These are phyloP conservation scores for Aspergillus ibericus DNA, from an alignment of 2,329 filamentous ascomycete species.

Conservation along the genomic window DNA sequence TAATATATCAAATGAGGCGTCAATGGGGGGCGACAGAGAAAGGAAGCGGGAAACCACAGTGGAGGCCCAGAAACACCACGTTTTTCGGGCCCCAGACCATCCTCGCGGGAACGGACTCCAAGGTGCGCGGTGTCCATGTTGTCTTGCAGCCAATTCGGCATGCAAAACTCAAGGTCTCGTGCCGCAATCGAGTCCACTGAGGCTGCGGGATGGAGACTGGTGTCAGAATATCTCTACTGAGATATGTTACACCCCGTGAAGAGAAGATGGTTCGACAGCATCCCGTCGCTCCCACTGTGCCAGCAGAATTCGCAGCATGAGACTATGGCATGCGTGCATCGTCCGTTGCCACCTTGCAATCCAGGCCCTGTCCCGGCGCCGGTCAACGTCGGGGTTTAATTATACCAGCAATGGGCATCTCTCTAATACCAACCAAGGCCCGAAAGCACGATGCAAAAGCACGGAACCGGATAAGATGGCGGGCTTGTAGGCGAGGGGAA, in stretches of 20 bases:
- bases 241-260: not conserved
- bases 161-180: not conserved
- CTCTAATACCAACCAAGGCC: conserved; percentile 32
- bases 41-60: not conserved
- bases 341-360: not conserved
- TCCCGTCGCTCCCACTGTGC: not conserved
- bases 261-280: not conserved
- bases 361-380: not conserved
- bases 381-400: conserved; percentile 17
- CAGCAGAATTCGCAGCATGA: not conserved
- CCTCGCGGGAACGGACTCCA: not conserved
- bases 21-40: not conserved
- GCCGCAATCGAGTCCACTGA: not conserved
- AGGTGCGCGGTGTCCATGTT: not conserved
- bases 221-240: not conserved
- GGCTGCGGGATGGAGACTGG: not conserved
- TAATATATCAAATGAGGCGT: conserved; percentile 6
- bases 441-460: conserved; percentile 2
- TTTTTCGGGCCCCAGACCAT: not conserved
- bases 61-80: no score
- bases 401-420: conserved; percentile 38
- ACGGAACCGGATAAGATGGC: not conserved
- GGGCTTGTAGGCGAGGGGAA: conserved; percentile 6
- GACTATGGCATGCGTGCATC: not conserved
- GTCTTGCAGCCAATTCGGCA: not conserved